phyloP scores from a whole-genome alignment of 164 flowering plant species.

The Vitis labrusca region DNA sequence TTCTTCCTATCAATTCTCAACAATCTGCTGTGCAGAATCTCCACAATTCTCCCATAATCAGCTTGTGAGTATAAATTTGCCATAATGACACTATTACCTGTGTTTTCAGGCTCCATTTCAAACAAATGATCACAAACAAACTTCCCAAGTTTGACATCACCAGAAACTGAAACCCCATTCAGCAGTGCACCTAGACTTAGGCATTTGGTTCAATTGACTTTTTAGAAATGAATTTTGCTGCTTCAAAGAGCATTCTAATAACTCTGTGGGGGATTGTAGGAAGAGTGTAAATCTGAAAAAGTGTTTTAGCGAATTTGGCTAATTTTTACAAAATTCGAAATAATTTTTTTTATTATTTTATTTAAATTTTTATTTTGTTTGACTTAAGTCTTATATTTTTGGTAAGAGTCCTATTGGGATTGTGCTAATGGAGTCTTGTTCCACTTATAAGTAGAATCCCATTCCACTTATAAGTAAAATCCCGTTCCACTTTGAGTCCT shows the following conservation, averaged over 20 bases:
- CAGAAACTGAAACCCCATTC: constrained; percentile 60
- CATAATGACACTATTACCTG: constrained; percentile 67
- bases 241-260: constrained; percentile 59
- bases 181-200: constrained; percentile 49
- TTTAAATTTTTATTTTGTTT: too few species aligned
- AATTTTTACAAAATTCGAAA: too few species aligned
- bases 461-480: too few species aligned
- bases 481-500: too few species aligned
- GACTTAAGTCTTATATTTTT: too few species aligned
- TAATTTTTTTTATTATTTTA: too few species aligned
- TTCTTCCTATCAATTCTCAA: constrained; percentile 17
- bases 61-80: constrained; percentile 70
- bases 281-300: too few species aligned
- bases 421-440: too few species aligned
- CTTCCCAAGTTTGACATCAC: constrained; percentile 67
- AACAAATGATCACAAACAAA: constrained; percentile 52
- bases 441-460: too few species aligned
- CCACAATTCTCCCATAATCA: constrained; percentile 33
- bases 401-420: too few species aligned
- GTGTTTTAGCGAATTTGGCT: too few species aligned
- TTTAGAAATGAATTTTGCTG: constrained; percentile 47
- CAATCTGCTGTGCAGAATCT: constrained; percentile 28
- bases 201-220: constrained; percentile 78
- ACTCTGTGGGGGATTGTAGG: too few species aligned
- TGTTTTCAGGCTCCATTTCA: constrained; percentile 75